Conservation (phyloP, 441 rosid genomes). For the Populus tomentosa region DNA sequence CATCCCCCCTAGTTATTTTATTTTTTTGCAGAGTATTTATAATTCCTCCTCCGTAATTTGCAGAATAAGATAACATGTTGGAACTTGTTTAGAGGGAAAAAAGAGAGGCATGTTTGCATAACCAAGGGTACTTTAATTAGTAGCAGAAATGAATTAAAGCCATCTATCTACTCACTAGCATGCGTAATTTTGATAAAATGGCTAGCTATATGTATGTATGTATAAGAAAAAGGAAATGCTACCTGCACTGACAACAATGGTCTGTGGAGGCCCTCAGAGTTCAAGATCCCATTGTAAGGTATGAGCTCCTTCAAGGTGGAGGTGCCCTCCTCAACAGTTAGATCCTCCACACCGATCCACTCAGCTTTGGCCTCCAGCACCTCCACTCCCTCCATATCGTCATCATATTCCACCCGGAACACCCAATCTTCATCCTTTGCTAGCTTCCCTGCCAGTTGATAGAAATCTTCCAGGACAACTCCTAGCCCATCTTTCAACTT, state of each 20-base stretch:
- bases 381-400: conserved; percentile 69
- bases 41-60: too few species aligned
- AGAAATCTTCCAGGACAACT: conserved; percentile 63
- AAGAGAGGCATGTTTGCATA: too few species aligned
- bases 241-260: conserved; percentile 77
- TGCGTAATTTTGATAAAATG: not conserved
- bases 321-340: conserved; percentile 62
- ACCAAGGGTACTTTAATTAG: not conserved
- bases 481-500: conserved; percentile 69
- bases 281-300: conserved; percentile 59
- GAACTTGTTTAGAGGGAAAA: too few species aligned
- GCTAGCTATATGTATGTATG: too few species aligned
- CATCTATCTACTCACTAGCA: not conserved
- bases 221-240: not conserved
- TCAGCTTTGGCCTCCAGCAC: conserved; percentile 58
- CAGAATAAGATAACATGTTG: too few species aligned
- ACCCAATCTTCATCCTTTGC: conserved; percentile 83
- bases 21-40: too few species aligned
- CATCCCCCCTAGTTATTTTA: too few species aligned
- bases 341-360: conserved; percentile 53
- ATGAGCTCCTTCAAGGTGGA: conserved; percentile 53
- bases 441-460: conserved; percentile 75
- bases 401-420: conserved; percentile 64
- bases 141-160: not conserved
- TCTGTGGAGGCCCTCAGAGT: conserved; percentile 66